phyloP scores from a whole-genome alignment of 768 basidiomycete genomes.

The Cystobasidium tubakii region DNA sequence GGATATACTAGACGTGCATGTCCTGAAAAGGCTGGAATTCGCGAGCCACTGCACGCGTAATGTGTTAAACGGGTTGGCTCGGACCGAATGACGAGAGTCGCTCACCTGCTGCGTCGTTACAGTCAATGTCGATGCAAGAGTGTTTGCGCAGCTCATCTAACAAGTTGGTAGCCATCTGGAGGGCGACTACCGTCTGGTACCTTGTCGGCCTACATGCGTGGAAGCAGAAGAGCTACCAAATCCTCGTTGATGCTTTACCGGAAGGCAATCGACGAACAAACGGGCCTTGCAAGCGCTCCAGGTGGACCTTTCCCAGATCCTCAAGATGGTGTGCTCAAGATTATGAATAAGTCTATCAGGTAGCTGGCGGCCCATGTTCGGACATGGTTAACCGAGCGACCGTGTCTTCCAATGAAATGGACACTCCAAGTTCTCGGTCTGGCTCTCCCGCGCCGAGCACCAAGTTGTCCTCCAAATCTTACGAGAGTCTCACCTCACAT shows the following conservation, averaged over 20 bases:
- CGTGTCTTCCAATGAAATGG: background rate
- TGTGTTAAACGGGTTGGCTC: background rate
- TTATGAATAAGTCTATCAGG: background rate
- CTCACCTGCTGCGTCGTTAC: constrained; percentile 40
- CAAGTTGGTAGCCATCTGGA: constrained; percentile 5
- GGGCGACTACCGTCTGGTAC: background rate
- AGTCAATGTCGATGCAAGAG: constrained; percentile 43
- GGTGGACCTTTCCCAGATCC: background rate
- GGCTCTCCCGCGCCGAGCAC: constrained; percentile 4
- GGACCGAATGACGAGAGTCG: background rate
- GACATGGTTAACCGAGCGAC: background rate
- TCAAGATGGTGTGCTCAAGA: background rate
- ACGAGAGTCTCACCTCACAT: constrained; percentile 26
- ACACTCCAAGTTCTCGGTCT: constrained; percentile 14
- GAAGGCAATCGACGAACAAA: background rate
- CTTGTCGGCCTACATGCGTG: background rate
- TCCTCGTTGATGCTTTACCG: background rate
- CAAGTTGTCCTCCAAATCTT: constrained; percentile 3
- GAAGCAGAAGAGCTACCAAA: background rate
- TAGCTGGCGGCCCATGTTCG: background rate
- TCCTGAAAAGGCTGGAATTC: constrained; percentile 37
- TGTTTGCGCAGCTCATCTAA: constrained; percentile 42
- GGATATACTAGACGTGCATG: constrained; percentile 25
- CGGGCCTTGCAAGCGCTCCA: background rate
- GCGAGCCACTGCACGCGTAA: constrained; percentile 4